Percentiles rank a stretch among this genome's conserved stretches.
phyloP scores from a whole-genome alignment of 352 stramenopile genomes.

The Globisporangium sylvaticum region DNA sequence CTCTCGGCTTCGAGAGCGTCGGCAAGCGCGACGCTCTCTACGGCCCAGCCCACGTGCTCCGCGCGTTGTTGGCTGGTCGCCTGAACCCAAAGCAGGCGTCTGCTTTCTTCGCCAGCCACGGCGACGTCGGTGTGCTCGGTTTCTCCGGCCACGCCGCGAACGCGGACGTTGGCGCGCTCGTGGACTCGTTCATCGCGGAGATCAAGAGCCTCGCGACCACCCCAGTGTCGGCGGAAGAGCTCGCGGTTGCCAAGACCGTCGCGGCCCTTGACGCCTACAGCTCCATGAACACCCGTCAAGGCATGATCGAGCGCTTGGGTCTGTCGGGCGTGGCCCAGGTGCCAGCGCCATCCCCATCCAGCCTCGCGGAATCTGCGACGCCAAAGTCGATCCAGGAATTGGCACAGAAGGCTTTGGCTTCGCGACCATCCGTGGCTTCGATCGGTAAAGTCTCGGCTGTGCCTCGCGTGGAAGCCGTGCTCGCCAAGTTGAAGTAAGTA shows the following conservation, averaged over 20 bases:
- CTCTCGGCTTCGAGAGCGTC: constrained; percentile 60
- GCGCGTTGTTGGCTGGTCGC: constrained; percentile 52
- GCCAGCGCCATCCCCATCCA: constrained; percentile 32
- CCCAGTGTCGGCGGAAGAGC: constrained; percentile 60
- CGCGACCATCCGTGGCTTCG: constrained; percentile 68
- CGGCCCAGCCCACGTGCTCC: constrained; percentile 60
- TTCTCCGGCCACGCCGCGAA: constrained; percentile 48
- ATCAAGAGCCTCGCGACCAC: constrained; percentile 69
- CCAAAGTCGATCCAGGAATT: constrained; percentile 70
- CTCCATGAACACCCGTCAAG: constrained; percentile 37
- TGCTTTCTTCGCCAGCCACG: constrained; percentile 62
- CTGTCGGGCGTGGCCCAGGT: constrained; percentile 39
- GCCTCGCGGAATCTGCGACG: constrained; percentile 36
- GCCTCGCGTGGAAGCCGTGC: constrained; percentile 65
- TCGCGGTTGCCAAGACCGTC: constrained; percentile 68
- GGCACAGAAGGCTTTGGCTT: constrained; percentile 69
- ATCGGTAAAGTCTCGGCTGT: constrained; percentile 70
- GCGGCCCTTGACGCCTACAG: constrained; percentile 43
- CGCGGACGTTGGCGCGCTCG: constrained; percentile 54
- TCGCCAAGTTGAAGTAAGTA: constrained; percentile 78
- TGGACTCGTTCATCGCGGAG: constrained; percentile 65
- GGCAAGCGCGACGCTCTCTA: constrained; percentile 40
- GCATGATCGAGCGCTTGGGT: constrained; percentile 38
- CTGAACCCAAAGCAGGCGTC: constrained; percentile 61
- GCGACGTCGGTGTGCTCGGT: constrained; percentile 58